Evolutionary conservation across 768 basidiomycete species (phyloP), one percentile per base, ranked within the genome.

Genomic region (Suillus plorans): DNA sequence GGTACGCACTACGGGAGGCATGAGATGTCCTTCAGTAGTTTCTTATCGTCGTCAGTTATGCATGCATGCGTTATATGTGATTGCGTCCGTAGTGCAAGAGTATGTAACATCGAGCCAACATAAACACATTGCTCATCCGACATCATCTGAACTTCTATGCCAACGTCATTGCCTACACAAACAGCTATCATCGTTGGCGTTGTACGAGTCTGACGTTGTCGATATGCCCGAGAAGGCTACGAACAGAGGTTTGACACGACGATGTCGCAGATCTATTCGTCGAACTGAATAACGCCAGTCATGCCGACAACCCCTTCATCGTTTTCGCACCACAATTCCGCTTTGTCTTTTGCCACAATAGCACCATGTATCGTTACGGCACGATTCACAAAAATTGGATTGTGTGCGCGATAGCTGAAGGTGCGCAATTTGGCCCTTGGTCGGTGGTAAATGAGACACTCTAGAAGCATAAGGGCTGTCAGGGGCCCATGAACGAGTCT

Each of bases 401-500:
- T 89, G 47, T 83, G 81, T 5, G 91, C 91, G 44, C 88, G 82
- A 71, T 93, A 92, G 65, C 86, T 85, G 69, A 92, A 92, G 6
- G 77, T 67, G 53, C 73, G 78, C 62, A 93, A 69, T 28, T 76
- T 72, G 14, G 77, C 73, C 2, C 78, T 74, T 1, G 88, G 86
- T 56, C 83, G 77, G 57, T 86, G 74, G 68, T 86, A 79, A 8
- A 77, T 74, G 41, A 85, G 78, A 0, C 82, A 76, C 70, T 94
- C 93, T 42, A 94, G 78, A 5, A 94, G 79, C 85, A 94, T 87
- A 61, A 91, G 79, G 0, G 92, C 91, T 3, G 89, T 94, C 50
- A 95, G 77, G 47, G 93, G 92, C 0, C 91, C 92, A 71, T 94
- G 93, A 13, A 94, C 90, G n/a, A 95, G 82, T 13, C 91, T 85